phyloP scores from a whole-genome alignment of 371 early-diverging fungal genomes.

The Cokeromyces recurvatus region DNA sequence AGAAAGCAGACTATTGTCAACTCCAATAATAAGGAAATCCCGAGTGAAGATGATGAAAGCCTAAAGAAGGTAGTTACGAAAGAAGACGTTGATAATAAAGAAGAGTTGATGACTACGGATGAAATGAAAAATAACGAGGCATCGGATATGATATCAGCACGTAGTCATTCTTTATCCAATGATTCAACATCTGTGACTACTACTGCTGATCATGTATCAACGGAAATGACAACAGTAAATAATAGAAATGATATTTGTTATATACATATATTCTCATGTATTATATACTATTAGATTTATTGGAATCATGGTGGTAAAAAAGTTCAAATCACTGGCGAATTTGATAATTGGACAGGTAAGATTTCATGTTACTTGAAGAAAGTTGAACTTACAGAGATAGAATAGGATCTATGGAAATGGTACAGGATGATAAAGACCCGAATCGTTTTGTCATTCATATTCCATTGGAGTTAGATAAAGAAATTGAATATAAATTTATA shows the following conservation, averaged over 20 bases:
- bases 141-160: too few relatives aligned
- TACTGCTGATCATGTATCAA: too few relatives aligned
- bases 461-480: slow-evolving; percentile 15
- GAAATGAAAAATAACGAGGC: too few relatives aligned
- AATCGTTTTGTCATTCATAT: slow-evolving; percentile 22
- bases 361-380: neutral
- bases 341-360: slow-evolving; percentile 51
- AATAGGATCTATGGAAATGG: slow-evolving; percentile 18
- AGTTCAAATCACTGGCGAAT: slow-evolving; percentile 48
- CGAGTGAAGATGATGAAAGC: too few relatives aligned
- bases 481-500: slow-evolving; percentile 36
- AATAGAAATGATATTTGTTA: too few relatives aligned
- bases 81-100: neutral
- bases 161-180: too few relatives aligned
- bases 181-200: too few relatives aligned
- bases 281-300: slow-evolving; percentile 22
- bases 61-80: neutral
- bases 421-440: slow-evolving; percentile 11
- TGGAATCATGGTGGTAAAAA: slow-evolving; percentile 49
- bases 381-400: neutral
- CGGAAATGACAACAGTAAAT: too few relatives aligned
- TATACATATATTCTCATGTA: neutral
- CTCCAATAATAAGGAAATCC: too few relatives aligned
- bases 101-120: too few relatives aligned
- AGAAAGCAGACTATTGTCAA: too few relatives aligned